These are phyloP conservation scores for Penicillium bialowiezense DNA, from an alignment of 495 filamentous ascomycete genomes.

Conservation along the genomic window DNA sequence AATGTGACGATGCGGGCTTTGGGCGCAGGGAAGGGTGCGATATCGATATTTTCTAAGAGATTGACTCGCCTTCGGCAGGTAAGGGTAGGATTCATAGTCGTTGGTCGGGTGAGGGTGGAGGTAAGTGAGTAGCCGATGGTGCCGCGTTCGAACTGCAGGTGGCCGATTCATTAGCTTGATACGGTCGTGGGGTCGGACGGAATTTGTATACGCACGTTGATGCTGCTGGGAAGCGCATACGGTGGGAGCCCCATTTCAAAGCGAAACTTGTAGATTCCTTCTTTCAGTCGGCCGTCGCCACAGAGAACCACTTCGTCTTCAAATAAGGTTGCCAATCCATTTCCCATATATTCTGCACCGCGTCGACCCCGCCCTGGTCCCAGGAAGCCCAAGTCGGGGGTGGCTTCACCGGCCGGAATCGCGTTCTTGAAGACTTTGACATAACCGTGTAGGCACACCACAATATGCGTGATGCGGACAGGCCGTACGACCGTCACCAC, in stretches of 20 bases:
- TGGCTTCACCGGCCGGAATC: constrained; percentile 58
- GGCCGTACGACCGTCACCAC: constrained; percentile 78
- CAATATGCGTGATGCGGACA: constrained; percentile 85
- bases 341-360: constrained; percentile 67
- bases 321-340: constrained; percentile 82
- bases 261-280: constrained; percentile 86
- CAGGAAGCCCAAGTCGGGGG: constrained; percentile 44
- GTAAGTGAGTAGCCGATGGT: constrained; percentile 88
- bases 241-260: constrained; percentile 81
- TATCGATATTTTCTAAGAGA: constrained; percentile 69
- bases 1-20: constrained; percentile 75
- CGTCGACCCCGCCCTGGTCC: constrained; percentile 55
- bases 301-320: constrained; percentile 89
- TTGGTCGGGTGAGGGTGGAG: constrained; percentile 85
- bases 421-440: constrained; percentile 84
- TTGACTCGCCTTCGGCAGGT: constrained; percentile 77
- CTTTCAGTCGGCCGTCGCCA: constrained; percentile 81
- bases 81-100: constrained; percentile 74
- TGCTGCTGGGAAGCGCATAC: constrained; percentile 84
- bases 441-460: constrained; percentile 81
- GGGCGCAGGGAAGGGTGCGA: constrained; percentile 53
- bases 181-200: background rate
- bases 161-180: constrained; percentile 10
- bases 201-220: constrained; percentile 65
- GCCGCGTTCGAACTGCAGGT: constrained; percentile 83